phyloP scores from a whole-genome alignment of 495 filamentous ascomycete species.

The Annulohypoxylon bovei region DNA sequence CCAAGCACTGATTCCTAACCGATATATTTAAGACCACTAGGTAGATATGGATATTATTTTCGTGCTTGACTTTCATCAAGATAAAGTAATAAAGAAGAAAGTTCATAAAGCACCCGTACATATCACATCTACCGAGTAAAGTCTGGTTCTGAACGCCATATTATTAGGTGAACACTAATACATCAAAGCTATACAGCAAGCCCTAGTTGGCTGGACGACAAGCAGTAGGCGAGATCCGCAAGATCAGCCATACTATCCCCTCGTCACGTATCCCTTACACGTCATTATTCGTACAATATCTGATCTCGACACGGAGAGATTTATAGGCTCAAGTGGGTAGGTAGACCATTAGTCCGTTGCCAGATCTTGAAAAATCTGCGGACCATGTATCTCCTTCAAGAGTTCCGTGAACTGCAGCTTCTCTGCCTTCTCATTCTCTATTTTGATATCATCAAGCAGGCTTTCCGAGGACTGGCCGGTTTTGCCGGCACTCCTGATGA shows the following conservation, averaged over 20 bases:
- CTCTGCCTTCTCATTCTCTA: slow-evolving; percentile 41
- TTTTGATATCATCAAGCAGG: slow-evolving; percentile 50
- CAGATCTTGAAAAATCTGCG: neutral
- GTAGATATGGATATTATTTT: neutral
- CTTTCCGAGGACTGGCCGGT: slow-evolving; percentile 42
- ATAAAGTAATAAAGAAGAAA: neutral
- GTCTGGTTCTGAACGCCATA: neutral
- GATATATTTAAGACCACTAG: neutral
- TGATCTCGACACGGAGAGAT: neutral
- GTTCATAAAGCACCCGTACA: neutral
- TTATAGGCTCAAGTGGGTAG: slow-evolving; percentile 1
- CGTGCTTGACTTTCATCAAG: neutral
- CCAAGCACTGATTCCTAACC: neutral
- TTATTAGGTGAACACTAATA: neutral
- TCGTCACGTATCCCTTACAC: neutral
- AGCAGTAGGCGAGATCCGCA: neutral
- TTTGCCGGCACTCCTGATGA: slow-evolving; percentile 60
- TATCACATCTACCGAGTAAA: neutral
- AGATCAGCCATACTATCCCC: neutral
- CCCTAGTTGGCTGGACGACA: neutral
- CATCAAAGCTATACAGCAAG: neutral
- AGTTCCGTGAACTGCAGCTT: slow-evolving; percentile 47
- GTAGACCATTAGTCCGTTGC: neutral
- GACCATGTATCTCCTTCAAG: slow-evolving; percentile 55
- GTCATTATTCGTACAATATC: slow-evolving; percentile 27